Conservation (phyloP, 305 asterid species). For the Euphrasia arctica region DNA sequence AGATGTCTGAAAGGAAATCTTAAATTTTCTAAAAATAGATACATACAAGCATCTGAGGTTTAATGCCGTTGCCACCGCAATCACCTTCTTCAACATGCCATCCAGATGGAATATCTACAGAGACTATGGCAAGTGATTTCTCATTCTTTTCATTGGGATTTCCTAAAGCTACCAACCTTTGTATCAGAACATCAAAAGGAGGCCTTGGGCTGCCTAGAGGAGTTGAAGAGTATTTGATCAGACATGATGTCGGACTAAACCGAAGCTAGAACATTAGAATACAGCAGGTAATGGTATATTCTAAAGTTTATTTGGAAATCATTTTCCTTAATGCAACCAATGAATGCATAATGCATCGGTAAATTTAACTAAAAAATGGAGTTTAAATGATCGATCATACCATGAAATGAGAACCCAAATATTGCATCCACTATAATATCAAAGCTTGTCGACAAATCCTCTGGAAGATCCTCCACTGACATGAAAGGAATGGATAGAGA, state of each 20-base stretch:
- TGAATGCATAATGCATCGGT: background rate
- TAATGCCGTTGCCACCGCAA: conserved; percentile 64
- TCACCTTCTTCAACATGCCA: conserved; percentile 99
- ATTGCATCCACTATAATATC: conserved; percentile 87
- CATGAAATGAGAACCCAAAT: conserved; percentile 94
- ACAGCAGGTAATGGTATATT: conserved; percentile 18
- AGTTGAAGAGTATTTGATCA: conserved; percentile 28
- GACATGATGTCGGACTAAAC: conserved; percentile 12
- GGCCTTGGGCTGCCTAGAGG: conserved; percentile 87
- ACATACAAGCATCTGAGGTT: conserved; percentile 88
- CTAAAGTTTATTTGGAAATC: conserved; percentile 3
- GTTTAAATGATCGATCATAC: conserved; percentile 37
- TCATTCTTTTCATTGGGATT: conserved; percentile 35
- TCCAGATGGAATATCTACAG: conserved; percentile 97
- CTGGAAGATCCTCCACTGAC: conserved; percentile 69
- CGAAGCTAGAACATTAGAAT: conserved; percentile 21
- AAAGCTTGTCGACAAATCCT: conserved; percentile 61
- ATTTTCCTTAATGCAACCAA: conserved; percentile 15
- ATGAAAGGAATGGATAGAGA: conserved; percentile 79
- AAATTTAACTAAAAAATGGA: conserved; percentile 1
- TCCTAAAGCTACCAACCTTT: conserved; percentile 49
- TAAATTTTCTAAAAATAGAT: conserved; percentile 18
- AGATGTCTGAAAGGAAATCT: conserved; percentile 9
- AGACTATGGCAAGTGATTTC: conserved; percentile 61
- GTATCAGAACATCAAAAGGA: conserved; percentile 83